Base-by-base conservation (phyloP, 2,329 filamentous ascomycete genomes). In the Colletotrichum melonis region DNA sequence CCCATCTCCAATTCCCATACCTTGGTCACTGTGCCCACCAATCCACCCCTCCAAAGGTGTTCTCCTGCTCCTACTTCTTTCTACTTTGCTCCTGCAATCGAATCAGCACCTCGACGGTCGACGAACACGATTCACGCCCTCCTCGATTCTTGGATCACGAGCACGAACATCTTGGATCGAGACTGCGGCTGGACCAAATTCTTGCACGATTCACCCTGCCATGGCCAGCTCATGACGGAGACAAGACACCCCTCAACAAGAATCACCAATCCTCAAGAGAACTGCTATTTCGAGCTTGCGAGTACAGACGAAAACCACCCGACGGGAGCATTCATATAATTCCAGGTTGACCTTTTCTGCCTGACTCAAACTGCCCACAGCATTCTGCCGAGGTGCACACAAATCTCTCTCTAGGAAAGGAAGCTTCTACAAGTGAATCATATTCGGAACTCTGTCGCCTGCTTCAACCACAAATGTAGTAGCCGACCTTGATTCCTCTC, bases 401-500 rank as follows among this genome's bases (percentile, higher is more conserved):
- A 35, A 6, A 24, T 24, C 11, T 32, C 8, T 28, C 19, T 2
- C 24, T 54, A 38, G 3, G 35, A 72, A 32, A 60, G 30, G 35
- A 72, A 55, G 38, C 66, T 59, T 30, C 28, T 16, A 14, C 14
- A 49, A 64, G 54, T 32, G 64, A 62, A 49, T 54, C 32, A n/a
- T 49, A 19, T 19, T 58, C 54, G 30, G 19, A 26, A 54, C 16
- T 11, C 26, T 54, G n/a, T 24, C 42, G n/a, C 8, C 55, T 60
- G 60, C 56, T 60, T n/a, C 54, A 49, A 52, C 46, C 58, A 32
- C 70, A 35, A 60, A 73, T 70, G 66, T 70, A 60, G 60, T 35
- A 65, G 46, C 54, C 35, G 55, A 46, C 60, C 42, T 52, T 28
- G 42, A 28, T 56, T 56, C 38, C 2, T 24, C 57, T 58, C 54